Evolutionary conservation across 805 yeast species (phyloP).

Genomic region (Candida schatavii): DNA sequence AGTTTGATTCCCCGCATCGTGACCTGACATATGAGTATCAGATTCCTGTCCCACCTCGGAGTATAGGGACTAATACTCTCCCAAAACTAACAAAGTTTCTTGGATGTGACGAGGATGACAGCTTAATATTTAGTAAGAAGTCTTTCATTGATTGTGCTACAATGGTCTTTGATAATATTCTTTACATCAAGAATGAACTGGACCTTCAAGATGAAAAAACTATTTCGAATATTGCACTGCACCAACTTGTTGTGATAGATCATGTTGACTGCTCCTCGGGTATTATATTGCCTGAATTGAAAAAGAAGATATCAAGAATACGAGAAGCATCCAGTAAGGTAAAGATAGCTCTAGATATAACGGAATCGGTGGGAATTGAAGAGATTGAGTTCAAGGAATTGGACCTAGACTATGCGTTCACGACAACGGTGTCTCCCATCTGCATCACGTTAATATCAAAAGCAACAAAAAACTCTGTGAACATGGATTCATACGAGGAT

Average conservation of each 20-base stretch:
- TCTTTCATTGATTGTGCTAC: background rate
- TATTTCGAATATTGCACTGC: background rate
- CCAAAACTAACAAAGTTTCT: background rate
- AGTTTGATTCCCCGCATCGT: too few species aligned
- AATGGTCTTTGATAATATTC: background rate
- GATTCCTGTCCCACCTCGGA: too few species aligned
- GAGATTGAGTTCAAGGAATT: constrained; percentile 14
- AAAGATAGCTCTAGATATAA: constrained; percentile 11
- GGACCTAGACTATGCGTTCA: constrained; percentile 12
- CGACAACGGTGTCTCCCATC: background rate
- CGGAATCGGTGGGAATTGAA: constrained; percentile 11
- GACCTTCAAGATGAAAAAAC: background rate
- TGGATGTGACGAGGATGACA: background rate
- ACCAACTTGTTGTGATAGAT: background rate
- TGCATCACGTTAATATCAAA: background rate
- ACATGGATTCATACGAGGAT: too few species aligned
- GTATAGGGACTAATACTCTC: background rate
- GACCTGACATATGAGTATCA: too few species aligned
- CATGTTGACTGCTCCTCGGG: constrained; percentile 8
- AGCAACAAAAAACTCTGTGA: too few species aligned
- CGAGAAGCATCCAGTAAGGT: constrained; percentile 6
- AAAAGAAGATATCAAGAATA: constrained; percentile 5
- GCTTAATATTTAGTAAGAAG: background rate
- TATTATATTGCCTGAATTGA: constrained; percentile 6
- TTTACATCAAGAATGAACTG: background rate